Base-by-base conservation (phyloP, 768 basidiomycete species). In the Pulveroboletus sp. region DNA sequence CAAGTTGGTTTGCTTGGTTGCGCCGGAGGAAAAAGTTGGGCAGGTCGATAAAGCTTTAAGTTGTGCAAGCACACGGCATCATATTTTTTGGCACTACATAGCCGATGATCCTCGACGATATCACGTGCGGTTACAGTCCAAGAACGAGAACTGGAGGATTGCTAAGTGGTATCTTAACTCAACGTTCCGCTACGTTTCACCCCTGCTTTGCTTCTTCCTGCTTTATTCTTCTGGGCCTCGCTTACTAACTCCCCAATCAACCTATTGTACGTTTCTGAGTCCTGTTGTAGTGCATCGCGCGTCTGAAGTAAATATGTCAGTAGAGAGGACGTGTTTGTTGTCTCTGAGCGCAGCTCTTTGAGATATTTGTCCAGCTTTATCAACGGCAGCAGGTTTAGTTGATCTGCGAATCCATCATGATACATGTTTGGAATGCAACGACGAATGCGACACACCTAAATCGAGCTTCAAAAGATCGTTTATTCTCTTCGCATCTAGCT, bases 211-310 rank as follows among this genome's bases (percentile, higher is more conserved):
- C 72, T 73, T 57, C 84, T 87, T 14, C 80, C 80, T 7, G 80
- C 80, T 62, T 88, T 89, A 46, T 83, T 75, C 68, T 87, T 90
- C 63, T 90, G 89, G 29, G 93, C 93, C 67, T 95, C 91, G 36
- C 83, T 83, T n/a, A 96, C 91, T 43, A 96, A 73, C 63, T 92
- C 92, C 23, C 86, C 93, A 51, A 96, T 96, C 49, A 93, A 74
- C 14, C 83, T 85, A 67, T 96, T 94, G 61, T 92, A 93, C 23
- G 83, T 88, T 72, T 96, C 86, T 31, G 83, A 85, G 63, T 90
- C 89, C 69, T 93, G 90, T 65, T 91, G 88, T 51, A 91, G 64
- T 29, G 85, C 80, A 54, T 93, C 91, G 50, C 83, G 78, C 32
- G 80, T 77, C 69, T 96, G 92, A 52, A 94, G 72, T 30, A 93